Evolutionary conservation across 2,329 filamentous ascomycete species (phyloP), one percentile per base, ranked within the genome.

Genomic region (Clonostachys sp.): DNA sequence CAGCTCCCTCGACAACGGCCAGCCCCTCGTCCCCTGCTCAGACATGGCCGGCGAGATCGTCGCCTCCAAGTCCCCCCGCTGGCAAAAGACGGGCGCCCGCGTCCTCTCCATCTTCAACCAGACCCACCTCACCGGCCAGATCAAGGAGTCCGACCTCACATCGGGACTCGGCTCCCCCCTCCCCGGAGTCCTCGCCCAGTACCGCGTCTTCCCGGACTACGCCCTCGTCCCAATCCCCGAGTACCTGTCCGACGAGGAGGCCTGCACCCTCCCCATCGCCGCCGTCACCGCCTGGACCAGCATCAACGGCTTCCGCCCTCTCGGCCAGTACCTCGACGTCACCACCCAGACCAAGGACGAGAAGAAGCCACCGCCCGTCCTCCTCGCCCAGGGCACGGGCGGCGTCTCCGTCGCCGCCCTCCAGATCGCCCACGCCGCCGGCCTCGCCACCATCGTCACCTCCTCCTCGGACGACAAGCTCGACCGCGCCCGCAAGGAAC

Each of bases 41-140:
- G 86, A 89, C 63, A 86, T 86, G 74, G 86, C 83, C 64, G 86
- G 85, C 41, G 72, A 73, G 9, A 69, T 89, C 42, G 66, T 78
- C 3, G 68, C 65, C n/a, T 66, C 70, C 10, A 59, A 63, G 4
- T 65, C 67, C 6, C 42, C 51, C 6, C 55, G 57, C 34, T 80
- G 79, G 68, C 70, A 72, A 46, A 70, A 73, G 46, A 40, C 68
- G 14, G 84, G 84, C 49, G 79, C 86, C 48, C 78, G 83, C n/a
- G 84, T 89, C 38, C 72, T 86, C 47, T 77, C 77, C 17, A 86
- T 79, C 45, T 89, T 87, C 64, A 77, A 77, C 55, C 75, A 79
- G 60, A 65, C 64, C 8, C 75, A 80, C 56, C 64, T 82, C 45
- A 74, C 71, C 5, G 83, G 83, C n/a, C 79, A 83, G 58, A 68